Evolutionary conservation across 495 filamentous ascomycete species (phyloP).

Genomic region (Oleoguttula mirabilis): DNA sequence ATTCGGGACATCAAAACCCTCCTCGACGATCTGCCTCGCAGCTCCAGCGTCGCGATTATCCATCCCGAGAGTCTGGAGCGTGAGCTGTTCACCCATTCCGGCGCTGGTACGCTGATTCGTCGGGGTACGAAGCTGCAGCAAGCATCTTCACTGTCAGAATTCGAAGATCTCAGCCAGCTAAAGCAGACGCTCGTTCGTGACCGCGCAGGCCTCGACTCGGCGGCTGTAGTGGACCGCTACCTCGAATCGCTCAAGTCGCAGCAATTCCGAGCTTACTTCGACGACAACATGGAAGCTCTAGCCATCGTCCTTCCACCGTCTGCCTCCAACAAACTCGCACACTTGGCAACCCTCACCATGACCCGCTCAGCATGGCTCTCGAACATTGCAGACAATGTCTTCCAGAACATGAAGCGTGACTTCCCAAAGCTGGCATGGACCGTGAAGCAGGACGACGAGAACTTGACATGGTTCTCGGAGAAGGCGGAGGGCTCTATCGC

Average conservation of each 20-base stretch:
- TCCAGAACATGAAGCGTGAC: constrained; percentile 84
- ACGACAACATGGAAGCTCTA: constrained; percentile 91
- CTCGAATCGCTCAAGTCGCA: constrained; percentile 61
- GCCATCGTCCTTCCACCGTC: constrained; percentile 77
- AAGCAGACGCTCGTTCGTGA: constrained; percentile 78
- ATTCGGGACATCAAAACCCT: constrained; percentile 98
- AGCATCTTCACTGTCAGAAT: constrained; percentile 60
- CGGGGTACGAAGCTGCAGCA: constrained; percentile 82
- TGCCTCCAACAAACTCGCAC: constrained; percentile 44
- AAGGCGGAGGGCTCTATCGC: constrained; percentile 89
- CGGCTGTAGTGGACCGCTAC: constrained; percentile 75
- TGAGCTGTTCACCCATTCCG: constrained; percentile 91
- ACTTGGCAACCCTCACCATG: constrained; percentile 85
- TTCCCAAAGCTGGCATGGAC: constrained; percentile 89
- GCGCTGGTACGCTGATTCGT: constrained; percentile 88
- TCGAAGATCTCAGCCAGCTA: constrained; percentile 62
- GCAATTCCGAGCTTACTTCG: constrained; percentile 87
- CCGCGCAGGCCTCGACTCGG: constrained; percentile 72
- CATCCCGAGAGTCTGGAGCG: constrained; percentile 90
- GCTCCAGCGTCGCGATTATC: constrained; percentile 95
- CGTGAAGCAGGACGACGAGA: constrained; percentile 94
- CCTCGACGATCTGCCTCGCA: constrained; percentile 70
- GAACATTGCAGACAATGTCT: constrained; percentile 96
- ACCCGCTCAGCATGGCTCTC: constrained; percentile 92
- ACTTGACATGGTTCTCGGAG: constrained; percentile 96